Evolutionary conservation across 768 basidiomycete species (phyloP).

Genomic region (Kwoniella sp.): DNA sequence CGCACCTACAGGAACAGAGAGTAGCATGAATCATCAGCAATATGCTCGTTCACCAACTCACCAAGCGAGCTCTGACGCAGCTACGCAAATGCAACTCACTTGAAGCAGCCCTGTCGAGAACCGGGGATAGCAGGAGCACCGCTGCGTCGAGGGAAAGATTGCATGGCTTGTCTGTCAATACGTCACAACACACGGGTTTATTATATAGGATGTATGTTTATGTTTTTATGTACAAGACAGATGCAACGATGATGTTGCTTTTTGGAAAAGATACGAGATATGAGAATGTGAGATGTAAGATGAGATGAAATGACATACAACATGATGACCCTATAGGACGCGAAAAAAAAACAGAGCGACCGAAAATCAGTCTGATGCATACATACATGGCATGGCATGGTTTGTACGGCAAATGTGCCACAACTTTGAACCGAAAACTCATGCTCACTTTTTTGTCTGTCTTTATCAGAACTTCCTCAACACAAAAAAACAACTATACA

Average conservation of each 20-base stretch:
- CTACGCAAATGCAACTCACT: constrained; percentile 24
- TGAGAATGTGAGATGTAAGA: neutral
- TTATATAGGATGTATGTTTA: neutral
- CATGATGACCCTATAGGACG: constrained; percentile 24
- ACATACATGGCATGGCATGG: neutral
- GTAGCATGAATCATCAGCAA: too few species aligned
- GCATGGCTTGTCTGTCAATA: neutral
- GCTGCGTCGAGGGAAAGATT: constrained; percentile 17
- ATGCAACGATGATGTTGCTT: neutral
- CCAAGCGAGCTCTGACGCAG: neutral
- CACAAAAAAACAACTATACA: constrained; percentile 11
- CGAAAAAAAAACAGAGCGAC: neutral
- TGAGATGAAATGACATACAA: constrained; percentile 34
- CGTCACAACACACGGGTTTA: neutral
- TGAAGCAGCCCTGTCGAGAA: constrained; percentile 52
- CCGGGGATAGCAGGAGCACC: constrained; percentile 41
- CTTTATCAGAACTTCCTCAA: constrained; percentile 11
- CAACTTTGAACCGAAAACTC: constrained; percentile 16
- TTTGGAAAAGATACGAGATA: neutral
- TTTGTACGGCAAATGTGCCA: neutral
- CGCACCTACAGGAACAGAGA: constrained; percentile 64
- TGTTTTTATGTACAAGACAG: neutral
- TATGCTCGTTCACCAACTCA: too few species aligned
- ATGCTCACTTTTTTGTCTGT: constrained; percentile 8
- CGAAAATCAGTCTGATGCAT: neutral